Percentiles rank a stretch among this genome's conserved stretches.
phyloP scores from a whole-genome alignment of 495 filamentous ascomycete genomes.

The Neurospora sp. region DNA sequence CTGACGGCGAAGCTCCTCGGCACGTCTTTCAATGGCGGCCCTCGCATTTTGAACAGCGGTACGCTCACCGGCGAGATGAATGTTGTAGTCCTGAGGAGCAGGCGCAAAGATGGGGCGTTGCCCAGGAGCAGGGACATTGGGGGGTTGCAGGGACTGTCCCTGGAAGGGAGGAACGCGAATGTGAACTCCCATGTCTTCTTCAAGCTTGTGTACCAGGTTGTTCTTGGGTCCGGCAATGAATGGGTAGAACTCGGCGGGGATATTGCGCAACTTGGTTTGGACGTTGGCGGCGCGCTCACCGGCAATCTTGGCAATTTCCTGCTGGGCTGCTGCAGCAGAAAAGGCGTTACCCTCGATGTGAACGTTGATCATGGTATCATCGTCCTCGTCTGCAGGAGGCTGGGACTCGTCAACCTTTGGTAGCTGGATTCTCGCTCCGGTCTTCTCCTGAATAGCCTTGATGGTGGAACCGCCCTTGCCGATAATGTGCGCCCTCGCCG shows the following conservation, averaged over 20 bases:
- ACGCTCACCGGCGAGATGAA: slow-evolving; percentile 80
- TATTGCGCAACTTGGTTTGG: slow-evolving; percentile 62
- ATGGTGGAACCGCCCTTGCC: slow-evolving; percentile 84
- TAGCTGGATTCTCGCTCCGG: slow-evolving; percentile 79
- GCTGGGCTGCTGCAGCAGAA: slow-evolving; percentile 66
- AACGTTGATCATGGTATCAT: slow-evolving; percentile 73
- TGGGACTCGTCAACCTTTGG: slow-evolving; percentile 60
- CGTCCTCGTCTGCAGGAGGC: slow-evolving; percentile 63
- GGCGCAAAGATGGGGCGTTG: slow-evolving; percentile 57
- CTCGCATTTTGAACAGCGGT: slow-evolving; percentile 68
- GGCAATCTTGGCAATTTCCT: slow-evolving; percentile 74
- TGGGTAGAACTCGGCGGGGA: slow-evolving; percentile 88
- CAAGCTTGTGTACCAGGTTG: slow-evolving; percentile 52
- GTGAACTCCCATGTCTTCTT: slow-evolving; percentile 52
- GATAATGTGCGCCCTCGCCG: slow-evolving; percentile 77
- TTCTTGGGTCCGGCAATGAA: slow-evolving; percentile 85
- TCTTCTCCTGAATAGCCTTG: slow-evolving; percentile 72
- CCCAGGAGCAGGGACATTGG: slow-evolving; percentile 51
- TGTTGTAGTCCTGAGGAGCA: slow-evolving; percentile 53
- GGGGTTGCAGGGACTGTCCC: slow-evolving; percentile 59
- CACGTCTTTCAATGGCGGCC: slow-evolving; percentile 66
- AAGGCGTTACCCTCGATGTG: slow-evolving; percentile 82
- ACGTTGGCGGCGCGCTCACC: slow-evolving; percentile 76
- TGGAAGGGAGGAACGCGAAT: slow-evolving; percentile 73
- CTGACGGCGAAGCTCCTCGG: slow-evolving; percentile 55